phyloP scores from a whole-genome alignment of 2,329 filamentous ascomycete genomes.

The Niveomyces coronatus region DNA sequence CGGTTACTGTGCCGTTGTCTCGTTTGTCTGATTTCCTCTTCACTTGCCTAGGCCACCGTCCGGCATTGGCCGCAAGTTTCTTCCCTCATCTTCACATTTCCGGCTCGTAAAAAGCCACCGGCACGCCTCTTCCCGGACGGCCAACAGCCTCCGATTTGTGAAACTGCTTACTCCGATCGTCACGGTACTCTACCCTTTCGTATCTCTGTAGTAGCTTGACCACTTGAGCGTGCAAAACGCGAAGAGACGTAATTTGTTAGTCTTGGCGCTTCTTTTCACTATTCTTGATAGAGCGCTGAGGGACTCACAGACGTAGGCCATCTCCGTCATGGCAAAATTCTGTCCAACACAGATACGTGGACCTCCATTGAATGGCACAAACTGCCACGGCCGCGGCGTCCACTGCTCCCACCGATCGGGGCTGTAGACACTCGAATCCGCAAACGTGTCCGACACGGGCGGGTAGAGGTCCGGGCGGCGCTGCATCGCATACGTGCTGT shows the following conservation, averaged over 20 bases:
- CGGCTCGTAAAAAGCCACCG: conserved; percentile 27
- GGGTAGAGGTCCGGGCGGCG: conserved; percentile 55
- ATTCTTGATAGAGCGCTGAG: too few relatives aligned
- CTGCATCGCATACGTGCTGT: conserved; percentile 64
- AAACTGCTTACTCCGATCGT: conserved; percentile 33
- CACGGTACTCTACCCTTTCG: conserved; percentile 38
- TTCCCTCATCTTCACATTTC: too few relatives aligned
- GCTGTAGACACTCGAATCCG: conserved; percentile 41
- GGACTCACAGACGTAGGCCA: conserved; percentile 22
- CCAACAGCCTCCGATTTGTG: conserved; percentile 35
- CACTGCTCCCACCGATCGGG: conserved; percentile 58
- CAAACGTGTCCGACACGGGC: conserved; percentile 31
- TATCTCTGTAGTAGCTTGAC: conserved; percentile 50
- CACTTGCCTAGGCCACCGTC: too few relatives aligned
- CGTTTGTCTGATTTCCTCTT: too few relatives aligned
- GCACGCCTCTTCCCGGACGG: conserved; percentile 31
- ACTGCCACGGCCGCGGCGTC: conserved; percentile 59
- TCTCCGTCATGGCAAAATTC: conserved; percentile 73
- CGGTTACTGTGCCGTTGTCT: too few relatives aligned
- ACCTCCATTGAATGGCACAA: conserved; percentile 66
- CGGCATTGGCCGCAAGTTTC: too few relatives aligned
- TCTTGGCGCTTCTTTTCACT: too few relatives aligned
- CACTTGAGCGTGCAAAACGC: conserved; percentile 24
- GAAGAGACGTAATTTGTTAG: too few relatives aligned
- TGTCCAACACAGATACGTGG: conserved; percentile 68